A percentile compares a stretch with the other conserved stretches of the same genome.
Conservation (phyloP, 2,329 filamentous ascomycete species). For the Aspergillus ruber region DNA sequence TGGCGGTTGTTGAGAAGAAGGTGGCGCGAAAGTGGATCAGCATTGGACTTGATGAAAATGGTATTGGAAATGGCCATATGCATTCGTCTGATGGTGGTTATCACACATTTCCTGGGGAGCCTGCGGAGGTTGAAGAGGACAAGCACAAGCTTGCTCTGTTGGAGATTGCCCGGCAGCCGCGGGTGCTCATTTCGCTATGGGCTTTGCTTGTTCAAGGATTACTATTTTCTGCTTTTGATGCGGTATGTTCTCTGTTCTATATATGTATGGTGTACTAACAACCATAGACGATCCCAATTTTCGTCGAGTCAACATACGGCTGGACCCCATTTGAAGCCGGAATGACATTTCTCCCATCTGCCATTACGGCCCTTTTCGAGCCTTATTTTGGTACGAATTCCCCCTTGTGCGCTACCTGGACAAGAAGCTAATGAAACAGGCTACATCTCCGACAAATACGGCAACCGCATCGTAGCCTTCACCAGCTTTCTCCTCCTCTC, state of each 20-base stretch:
- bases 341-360: slow-evolving; percentile 52
- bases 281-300: slow-evolving; percentile 43
- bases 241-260: slow-evolving; percentile 15
- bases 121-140: background rate
- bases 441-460: slow-evolving; percentile 49
- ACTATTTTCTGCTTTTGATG: slow-evolving; percentile 49
- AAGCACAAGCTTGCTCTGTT: slow-evolving; percentile 11
- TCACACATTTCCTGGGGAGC: slow-evolving; percentile 11
- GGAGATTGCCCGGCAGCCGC: slow-evolving; percentile 31
- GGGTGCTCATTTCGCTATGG: slow-evolving; percentile 53
- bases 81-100: slow-evolving; percentile 38
- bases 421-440: slow-evolving; percentile 32
- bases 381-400: no score
- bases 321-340: slow-evolving; percentile 54
- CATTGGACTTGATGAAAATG: background rate
- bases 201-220: slow-evolving; percentile 46
- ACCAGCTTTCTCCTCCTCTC: slow-evolving; percentile 49
- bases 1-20: slow-evolving; percentile 59
- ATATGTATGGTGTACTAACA: background rate
- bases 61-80: slow-evolving; percentile 11
- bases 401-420: no score
- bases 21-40: slow-evolving; percentile 35
- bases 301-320: slow-evolving; percentile 47
- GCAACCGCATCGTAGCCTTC: slow-evolving; percentile 56
- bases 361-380: slow-evolving; percentile 56